Evolutionary conservation across 176 grass and related monocot species (phyloP).

Genomic region (Carex myosuroides): DNA sequence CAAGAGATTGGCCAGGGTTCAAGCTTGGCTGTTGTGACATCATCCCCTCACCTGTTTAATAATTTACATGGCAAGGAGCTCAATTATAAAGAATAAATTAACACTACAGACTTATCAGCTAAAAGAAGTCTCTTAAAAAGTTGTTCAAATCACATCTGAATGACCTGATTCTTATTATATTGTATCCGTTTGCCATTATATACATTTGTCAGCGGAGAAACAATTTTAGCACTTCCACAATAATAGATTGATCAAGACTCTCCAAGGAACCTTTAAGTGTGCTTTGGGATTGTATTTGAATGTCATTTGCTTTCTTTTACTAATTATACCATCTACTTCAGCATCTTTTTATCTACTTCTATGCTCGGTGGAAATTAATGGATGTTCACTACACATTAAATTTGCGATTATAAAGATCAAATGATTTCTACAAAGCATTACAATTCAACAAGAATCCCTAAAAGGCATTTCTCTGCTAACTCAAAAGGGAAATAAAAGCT

Average conservation of each 20-base stretch:
- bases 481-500: background rate
- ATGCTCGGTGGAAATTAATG: no score
- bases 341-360: no score
- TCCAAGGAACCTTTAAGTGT: background rate
- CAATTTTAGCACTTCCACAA: background rate
- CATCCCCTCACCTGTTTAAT: constrained; percentile 35
- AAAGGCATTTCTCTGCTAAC: background rate
- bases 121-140: background rate
- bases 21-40: constrained; percentile 30
- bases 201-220: background rate
- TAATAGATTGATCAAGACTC: background rate
- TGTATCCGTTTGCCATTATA: background rate
- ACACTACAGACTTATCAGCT: background rate
- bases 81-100: background rate
- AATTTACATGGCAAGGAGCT: constrained; percentile 21
- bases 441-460: background rate
- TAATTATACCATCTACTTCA: no score
- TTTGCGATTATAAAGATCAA: no score
- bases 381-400: no score
- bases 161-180: background rate
- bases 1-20: constrained; percentile 60
- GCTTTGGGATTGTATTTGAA: background rate
- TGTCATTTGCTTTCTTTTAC: background rate
- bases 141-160: background rate
- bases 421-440: background rate